Percentiles rank a stretch among this genome's conserved stretches.
Evolutionary conservation across 768 basidiomycete genomes (phyloP).

Genomic region (Xerocomellus chrysenteron): DNA sequence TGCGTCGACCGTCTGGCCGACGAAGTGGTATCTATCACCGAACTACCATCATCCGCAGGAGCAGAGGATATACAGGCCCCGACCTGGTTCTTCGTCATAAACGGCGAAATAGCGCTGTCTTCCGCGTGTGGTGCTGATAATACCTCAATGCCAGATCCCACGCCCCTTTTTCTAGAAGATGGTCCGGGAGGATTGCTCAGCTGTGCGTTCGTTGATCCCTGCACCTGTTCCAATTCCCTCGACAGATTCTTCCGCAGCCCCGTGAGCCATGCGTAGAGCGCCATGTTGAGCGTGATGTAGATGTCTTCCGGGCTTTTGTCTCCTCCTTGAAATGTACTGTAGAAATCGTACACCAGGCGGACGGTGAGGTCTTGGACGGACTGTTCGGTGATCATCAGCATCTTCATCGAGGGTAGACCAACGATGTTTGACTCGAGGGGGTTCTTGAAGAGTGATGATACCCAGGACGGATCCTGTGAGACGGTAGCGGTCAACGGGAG

Average conservation of each 20-base stretch:
- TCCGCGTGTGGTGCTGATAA: slow-evolving; percentile 6
- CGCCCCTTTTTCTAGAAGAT: slow-evolving; percentile 38
- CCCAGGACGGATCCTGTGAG: slow-evolving; percentile 53
- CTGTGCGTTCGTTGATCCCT: slow-evolving; percentile 53
- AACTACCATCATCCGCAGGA: slow-evolving; percentile 9
- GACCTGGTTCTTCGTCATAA: slow-evolving; percentile 7
- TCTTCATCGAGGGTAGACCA: slow-evolving; percentile 77
- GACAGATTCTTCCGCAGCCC: slow-evolving; percentile 71
- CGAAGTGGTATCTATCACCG: slow-evolving; percentile 1
- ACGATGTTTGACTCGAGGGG: slow-evolving; percentile 74
- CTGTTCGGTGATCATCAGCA: slow-evolving; percentile 78
- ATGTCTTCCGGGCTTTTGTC: slow-evolving; percentile 68
- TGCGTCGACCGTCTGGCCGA: slow-evolving; percentile 13
- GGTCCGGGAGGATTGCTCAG: slow-evolving; percentile 33
- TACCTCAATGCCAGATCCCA: slow-evolving; percentile 12
- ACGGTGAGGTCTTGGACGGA: slow-evolving; percentile 37
- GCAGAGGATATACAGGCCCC: background rate
- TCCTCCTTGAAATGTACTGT: slow-evolving; percentile 63
- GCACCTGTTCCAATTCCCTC: slow-evolving; percentile 75
- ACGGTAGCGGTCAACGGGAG: slow-evolving; percentile 39
- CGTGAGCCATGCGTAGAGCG: slow-evolving; percentile 80
- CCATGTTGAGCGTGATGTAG: slow-evolving; percentile 82
- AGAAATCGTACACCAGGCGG: slow-evolving; percentile 65
- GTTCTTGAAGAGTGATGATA: slow-evolving; percentile 56
- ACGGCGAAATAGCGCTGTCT: background rate